A percentile compares a stretch with the other conserved stretches of the same genome.
Conservation (phyloP, 441 rosid genomes). For the Sinapis alba region DNA sequence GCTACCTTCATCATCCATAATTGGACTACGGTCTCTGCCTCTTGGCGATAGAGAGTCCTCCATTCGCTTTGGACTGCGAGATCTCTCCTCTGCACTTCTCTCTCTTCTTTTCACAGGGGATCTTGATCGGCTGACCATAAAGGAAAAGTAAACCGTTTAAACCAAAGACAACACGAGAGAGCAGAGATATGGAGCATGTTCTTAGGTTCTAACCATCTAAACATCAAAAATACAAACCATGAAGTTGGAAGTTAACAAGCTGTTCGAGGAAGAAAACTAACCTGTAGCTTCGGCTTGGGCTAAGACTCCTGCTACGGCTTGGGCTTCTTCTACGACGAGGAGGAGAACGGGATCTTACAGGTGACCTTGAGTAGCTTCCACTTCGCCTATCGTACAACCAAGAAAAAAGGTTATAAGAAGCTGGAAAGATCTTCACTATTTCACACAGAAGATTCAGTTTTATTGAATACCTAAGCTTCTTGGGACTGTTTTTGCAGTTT, state of each 20-base stretch:
- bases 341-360: constrained; percentile 61
- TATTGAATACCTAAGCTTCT: constrained; percentile 53
- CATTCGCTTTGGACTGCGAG: constrained; percentile 61
- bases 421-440: background rate
- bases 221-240: background rate
- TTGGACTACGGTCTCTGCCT: constrained; percentile 58
- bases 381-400: constrained; percentile 40
- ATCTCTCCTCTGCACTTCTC: constrained; percentile 44
- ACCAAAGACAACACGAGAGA: constrained; percentile 6
- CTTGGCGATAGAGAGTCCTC: constrained; percentile 49
- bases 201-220: background rate
- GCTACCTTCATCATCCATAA: constrained; percentile 47
- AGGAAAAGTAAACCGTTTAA: background rate
- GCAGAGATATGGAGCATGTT: background rate
- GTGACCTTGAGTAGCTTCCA: constrained; percentile 55
- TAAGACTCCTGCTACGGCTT: constrained; percentile 68
- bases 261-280: constrained; percentile 4
- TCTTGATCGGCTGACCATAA: constrained; percentile 56
- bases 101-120: constrained; percentile 51
- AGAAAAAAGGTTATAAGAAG: constrained; percentile 11
- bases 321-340: constrained; percentile 75
- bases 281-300: constrained; percentile 60
- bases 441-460: background rate
- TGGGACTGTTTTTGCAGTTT: constrained; percentile 70
- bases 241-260: background rate